These are phyloP conservation scores for Neoboletus brunneissimus DNA, from an alignment of 768 basidiomycete species.

Conservation along the genomic window DNA sequence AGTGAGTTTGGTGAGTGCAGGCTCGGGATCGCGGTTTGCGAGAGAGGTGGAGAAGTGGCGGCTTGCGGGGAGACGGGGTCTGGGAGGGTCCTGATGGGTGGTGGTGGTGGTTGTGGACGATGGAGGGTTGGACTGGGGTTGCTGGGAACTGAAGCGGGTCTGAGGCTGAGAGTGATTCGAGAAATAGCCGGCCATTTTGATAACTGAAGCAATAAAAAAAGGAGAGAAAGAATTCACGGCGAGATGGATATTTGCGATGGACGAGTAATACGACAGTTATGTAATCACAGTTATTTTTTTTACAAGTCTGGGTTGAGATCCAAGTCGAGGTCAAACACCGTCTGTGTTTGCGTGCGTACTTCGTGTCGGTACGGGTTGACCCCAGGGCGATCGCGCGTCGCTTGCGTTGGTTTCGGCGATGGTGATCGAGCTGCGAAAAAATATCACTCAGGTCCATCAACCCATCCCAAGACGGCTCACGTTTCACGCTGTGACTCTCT, in stretches of 20 bases:
- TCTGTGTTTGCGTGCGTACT: slow-evolving; percentile 54
- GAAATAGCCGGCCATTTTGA: slow-evolving; percentile 68
- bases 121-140: slow-evolving; percentile 23
- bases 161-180: slow-evolving; percentile 72
- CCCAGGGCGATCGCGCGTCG: slow-evolving; percentile 47
- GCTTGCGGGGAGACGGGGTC: slow-evolving; percentile 55
- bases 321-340: slow-evolving; percentile 75
- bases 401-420: slow-evolving; percentile 52
- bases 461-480: slow-evolving; percentile 39
- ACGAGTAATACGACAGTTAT: slow-evolving; percentile 15
- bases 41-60: slow-evolving; percentile 74
- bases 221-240: neutral
- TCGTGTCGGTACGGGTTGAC: slow-evolving; percentile 74
- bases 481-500: slow-evolving; percentile 78
- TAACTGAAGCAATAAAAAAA: slow-evolving; percentile 29
- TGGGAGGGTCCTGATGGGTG: slow-evolving; percentile 25
- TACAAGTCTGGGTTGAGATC: slow-evolving; percentile 83
- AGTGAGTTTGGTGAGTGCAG: slow-evolving; percentile 41
- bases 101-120: neutral
- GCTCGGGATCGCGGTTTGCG: slow-evolving; percentile 36
- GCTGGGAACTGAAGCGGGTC: slow-evolving; percentile 65
- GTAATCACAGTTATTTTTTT: slow-evolving; percentile 21
- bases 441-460: slow-evolving; percentile 4
- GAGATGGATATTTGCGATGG: slow-evolving; percentile 2
- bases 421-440: slow-evolving; percentile 52